phyloP scores from a whole-genome alignment of 176 grass and related monocot species.

The Ampelocalamus luodianensis region DNA sequence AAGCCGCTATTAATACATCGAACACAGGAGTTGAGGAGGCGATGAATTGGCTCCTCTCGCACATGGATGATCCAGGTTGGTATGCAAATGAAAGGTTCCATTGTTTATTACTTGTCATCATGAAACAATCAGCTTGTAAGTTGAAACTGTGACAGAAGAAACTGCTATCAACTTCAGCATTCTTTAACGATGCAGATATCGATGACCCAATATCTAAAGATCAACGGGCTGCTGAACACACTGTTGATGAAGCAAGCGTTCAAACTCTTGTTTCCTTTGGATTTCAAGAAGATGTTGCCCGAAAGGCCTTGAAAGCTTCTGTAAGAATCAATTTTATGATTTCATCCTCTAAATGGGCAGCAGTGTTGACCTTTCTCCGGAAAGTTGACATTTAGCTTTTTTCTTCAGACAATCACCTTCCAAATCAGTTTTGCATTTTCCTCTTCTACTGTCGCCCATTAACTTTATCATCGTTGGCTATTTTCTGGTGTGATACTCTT shows the following conservation, averaged over 20 bases:
- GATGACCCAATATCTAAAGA: conserved; percentile 78
- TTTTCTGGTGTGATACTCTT: conserved; percentile 32
- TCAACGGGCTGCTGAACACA: conserved; percentile 38
- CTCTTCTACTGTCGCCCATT: not conserved
- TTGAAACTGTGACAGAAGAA: not conserved
- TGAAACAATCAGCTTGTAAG: not conserved
- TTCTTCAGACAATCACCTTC: not conserved
- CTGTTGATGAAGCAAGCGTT: conserved; percentile 87
- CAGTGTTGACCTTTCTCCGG: not conserved
- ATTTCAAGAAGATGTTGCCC: conserved; percentile 86
- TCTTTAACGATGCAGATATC: conserved; percentile 69
- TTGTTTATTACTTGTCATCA: not conserved
- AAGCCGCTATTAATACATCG: conserved; percentile 90
- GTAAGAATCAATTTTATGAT: conserved; percentile 59
- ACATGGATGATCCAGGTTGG: conserved; percentile 94
- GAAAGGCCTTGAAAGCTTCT: conserved; percentile 85
- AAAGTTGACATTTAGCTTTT: conserved; percentile 2
- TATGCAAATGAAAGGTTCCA: conserved; percentile 11
- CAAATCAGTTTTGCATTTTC: not conserved
- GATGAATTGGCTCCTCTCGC: conserved; percentile 93
- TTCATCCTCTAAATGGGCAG: not conserved
- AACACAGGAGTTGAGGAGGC: conserved; percentile 92
- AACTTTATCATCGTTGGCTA: conserved; percentile 1
- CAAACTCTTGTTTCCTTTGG: conserved; percentile 93
- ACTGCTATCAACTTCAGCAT: not conserved